Conservation (phyloP, 2,329 filamentous ascomycete genomes). For the Venturia pyrina region DNA sequence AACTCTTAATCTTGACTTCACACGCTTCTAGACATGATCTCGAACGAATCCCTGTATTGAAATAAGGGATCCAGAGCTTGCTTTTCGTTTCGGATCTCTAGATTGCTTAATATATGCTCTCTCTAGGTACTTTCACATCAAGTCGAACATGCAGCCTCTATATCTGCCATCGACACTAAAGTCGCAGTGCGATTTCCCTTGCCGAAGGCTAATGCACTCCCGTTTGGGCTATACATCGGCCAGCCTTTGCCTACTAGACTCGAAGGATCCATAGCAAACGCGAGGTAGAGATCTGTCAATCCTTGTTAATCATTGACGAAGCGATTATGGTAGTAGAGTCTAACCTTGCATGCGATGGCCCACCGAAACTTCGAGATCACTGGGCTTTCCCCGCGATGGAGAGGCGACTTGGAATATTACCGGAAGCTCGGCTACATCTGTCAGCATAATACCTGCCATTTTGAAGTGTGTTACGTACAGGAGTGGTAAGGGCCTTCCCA, state of each 20-base stretch:
- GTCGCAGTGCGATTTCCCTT: background rate
- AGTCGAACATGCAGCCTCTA: slow-evolving; percentile 27
- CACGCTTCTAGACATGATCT: too few relatives aligned
- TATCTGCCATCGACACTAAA: background rate
- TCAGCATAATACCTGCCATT: background rate
- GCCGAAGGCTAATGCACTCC: background rate
- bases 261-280: background rate
- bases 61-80: too few relatives aligned
- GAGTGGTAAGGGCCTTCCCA: slow-evolving; percentile 29
- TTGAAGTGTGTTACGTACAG: background rate
- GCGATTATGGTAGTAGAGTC: background rate
- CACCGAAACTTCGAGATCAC: background rate
- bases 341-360: background rate
- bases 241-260: background rate
- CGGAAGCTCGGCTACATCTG: background rate
- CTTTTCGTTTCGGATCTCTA: too few relatives aligned
- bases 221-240: background rate
- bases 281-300: background rate
- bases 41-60: too few relatives aligned
- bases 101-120: too few relatives aligned
- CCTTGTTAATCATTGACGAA: background rate
- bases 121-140: background rate
- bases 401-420: background rate
- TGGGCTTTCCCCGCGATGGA: background rate
- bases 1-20: too few relatives aligned